phyloP scores from a whole-genome alignment of 2,329 filamentous ascomycete species.

The Sphaerulina vaccinii region DNA sequence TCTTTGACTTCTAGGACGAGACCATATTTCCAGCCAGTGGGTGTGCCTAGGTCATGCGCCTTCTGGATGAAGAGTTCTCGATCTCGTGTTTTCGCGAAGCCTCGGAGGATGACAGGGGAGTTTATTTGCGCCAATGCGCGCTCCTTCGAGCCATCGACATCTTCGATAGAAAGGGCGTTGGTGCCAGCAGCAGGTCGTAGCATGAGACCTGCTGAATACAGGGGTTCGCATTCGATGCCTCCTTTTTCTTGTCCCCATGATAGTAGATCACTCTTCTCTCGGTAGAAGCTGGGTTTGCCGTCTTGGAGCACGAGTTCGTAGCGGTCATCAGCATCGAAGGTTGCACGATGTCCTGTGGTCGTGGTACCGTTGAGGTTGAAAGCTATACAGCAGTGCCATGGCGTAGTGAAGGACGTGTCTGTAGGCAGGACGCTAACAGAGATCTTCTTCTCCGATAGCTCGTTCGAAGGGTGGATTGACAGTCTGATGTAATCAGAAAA shows the following conservation, averaged over 20 bases:
- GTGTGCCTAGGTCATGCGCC: slow-evolving; percentile 9
- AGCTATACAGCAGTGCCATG: slow-evolving; percentile 22
- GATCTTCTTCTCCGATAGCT: slow-evolving; percentile 11
- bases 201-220: slow-evolving; percentile 17
- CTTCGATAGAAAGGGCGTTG: slow-evolving; percentile 6
- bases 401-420: slow-evolving; percentile 18
- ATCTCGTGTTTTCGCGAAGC: slow-evolving; percentile 12
- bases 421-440: slow-evolving; percentile 16
- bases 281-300: slow-evolving; percentile 17
- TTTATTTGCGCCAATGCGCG: slow-evolving; percentile 17
- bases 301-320: slow-evolving; percentile 16
- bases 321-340: slow-evolving; percentile 18
- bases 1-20: slow-evolving; percentile 20
- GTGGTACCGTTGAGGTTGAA: slow-evolving; percentile 26
- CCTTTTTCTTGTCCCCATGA: slow-evolving; percentile 12
- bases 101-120: slow-evolving; percentile 18
- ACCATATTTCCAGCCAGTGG: slow-evolving; percentile 18
- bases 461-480: slow-evolving; percentile 14
- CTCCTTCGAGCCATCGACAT: slow-evolving; percentile 14
- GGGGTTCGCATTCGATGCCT: slow-evolving; percentile 13
- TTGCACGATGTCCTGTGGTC: slow-evolving; percentile 14
- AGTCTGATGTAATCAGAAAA: slow-evolving; percentile 17
- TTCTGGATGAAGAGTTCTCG: slow-evolving; percentile 16
- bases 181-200: slow-evolving; percentile 10
- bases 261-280: slow-evolving; percentile 14